Evolutionary conservation across 306 rosid species (phyloP), one percentile per base, ranked within the genome.

Genomic region (Datisca glomerata): DNA sequence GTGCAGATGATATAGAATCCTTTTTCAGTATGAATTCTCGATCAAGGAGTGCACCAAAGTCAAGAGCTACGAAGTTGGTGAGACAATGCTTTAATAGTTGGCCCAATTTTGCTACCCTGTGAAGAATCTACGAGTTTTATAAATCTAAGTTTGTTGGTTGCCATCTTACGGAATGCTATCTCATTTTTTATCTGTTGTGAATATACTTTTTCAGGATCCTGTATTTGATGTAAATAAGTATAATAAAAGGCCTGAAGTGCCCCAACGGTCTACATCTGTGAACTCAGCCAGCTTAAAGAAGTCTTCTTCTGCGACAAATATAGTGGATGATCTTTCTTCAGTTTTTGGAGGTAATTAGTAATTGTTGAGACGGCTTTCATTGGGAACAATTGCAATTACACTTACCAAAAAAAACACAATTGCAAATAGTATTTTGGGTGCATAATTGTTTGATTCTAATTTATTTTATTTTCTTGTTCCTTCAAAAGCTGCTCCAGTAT

Each of bases 31-130:
- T 31, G 48, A 49, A 82, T 29, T 50, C 64, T 63, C 77, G 93
- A 44, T 77, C 97, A 24, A 74, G 35, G 61, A 83, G 97, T 61
- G 94, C 51, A 37, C 97, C 93, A 13, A 80, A 70, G 78, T 72
- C 95, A 51, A 68, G 93, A 68, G 45, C 73, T 43, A 38, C 74
- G 24, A 66, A 61, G 56, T 25, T 24, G 89, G 97, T 89, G 63
- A 54, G 70, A 41, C n/a, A n/a, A n/a, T n/a, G n/a, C n/a, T n/a
- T n/a, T n/a, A n/a, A n/a, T n/a, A n/a, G n/a, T n/a, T n/a, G n/a
- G n/a, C n/a, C n/a, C n/a, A n/a, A n/a, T n/a, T n/a, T n/a, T n/a
- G n/a, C n/a, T n/a, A n/a, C n/a, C n/a, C n/a, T n/a, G n/a, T n/a
- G n/a, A n/a, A n/a, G n/a, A n/a, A n/a, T n/a, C n/a, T n/a, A n/a